phyloP scores from a whole-genome alignment of 805 yeast genomes.

The Grigorovia jiainica region DNA sequence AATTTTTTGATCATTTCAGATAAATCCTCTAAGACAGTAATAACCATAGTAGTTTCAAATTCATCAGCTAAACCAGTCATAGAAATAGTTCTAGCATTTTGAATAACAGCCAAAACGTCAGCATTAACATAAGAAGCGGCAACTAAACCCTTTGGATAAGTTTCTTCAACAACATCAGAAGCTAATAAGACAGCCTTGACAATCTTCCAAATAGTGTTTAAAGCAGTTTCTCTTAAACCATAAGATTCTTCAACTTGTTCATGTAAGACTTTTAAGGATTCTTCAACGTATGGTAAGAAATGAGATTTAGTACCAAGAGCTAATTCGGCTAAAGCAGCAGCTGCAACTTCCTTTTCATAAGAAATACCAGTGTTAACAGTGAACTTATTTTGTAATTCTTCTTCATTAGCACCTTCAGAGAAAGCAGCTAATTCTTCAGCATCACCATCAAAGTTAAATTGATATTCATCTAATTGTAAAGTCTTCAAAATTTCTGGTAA shows the following conservation, averaged over 20 bases:
- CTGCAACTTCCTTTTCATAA: conserved; percentile 91
- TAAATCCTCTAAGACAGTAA: conserved; percentile 64
- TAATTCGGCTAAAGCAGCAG: conserved; percentile 79
- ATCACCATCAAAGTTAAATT: conserved; percentile 47
- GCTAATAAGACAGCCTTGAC: conserved; percentile 54
- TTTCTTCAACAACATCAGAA: conserved; percentile 39
- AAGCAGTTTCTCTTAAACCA: conserved; percentile 83
- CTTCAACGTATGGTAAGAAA: conserved; percentile 69
- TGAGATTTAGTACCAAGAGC: conserved; percentile 79
- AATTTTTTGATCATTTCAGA: conserved; percentile 56
- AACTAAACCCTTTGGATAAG: conserved; percentile 57
- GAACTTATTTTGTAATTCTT: conserved; percentile 59
- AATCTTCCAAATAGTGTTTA: conserved; percentile 75
- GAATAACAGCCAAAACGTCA: conserved; percentile 48
- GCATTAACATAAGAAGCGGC: conserved; percentile 50
- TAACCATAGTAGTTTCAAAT: conserved; percentile 74
- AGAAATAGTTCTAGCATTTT: conserved; percentile 58
- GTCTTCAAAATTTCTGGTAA: conserved; percentile 79
- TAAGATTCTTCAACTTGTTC: conserved; percentile 79
- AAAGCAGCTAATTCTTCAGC: conserved; percentile 37
- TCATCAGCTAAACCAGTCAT: conserved; percentile 61
- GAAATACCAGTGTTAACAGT: conserved; percentile 92
- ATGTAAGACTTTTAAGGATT: conserved; percentile 50
- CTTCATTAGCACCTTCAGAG: conserved; percentile 46
- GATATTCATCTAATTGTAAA: conserved; percentile 79